Percentiles rank a stretch among this genome's conserved stretches.
Evolutionary conservation across 352 stramenopile genomes (phyloP).

Genomic region (Phytophthora colocasiae): DNA sequence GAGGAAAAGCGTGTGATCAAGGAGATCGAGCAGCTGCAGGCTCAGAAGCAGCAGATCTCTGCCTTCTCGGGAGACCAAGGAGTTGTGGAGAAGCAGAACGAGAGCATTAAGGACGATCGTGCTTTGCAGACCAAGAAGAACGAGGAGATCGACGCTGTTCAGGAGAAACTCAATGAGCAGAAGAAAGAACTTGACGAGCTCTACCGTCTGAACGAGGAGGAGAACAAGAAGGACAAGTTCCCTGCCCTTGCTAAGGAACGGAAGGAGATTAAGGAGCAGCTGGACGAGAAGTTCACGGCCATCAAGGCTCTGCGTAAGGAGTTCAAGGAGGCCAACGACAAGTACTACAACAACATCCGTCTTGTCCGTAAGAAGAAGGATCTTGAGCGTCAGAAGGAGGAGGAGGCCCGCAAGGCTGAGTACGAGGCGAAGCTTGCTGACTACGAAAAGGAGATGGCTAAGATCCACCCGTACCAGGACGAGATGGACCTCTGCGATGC

Average conservation of each 20-base stretch:
- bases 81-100: slow-evolving; percentile 82
- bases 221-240: slow-evolving; percentile 90
- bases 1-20: slow-evolving; percentile 98
- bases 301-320: slow-evolving; percentile 90
- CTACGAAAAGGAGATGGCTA: slow-evolving; percentile 96
- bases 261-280: slow-evolving; percentile 92
- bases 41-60: slow-evolving; percentile 90
- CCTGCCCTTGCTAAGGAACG: slow-evolving; percentile 85
- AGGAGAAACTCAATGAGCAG: slow-evolving; percentile 93
- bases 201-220: slow-evolving; percentile 89
- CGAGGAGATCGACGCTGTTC: slow-evolving; percentile 94
- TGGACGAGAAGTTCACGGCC: slow-evolving; percentile 88
- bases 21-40: slow-evolving; percentile 94
- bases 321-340: slow-evolving; percentile 95
- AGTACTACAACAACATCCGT: slow-evolving; percentile 93
- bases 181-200: slow-evolving; percentile 91
- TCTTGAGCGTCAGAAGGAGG: slow-evolving; percentile 82
- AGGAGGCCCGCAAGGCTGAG: slow-evolving; percentile 80
- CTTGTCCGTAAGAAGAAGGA: slow-evolving; percentile 89
- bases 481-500: slow-evolving; percentile 97
- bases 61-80: slow-evolving; percentile 86
- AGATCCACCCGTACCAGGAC: slow-evolving; percentile 97
- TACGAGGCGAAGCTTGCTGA: slow-evolving; percentile 96
- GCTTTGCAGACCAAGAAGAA: slow-evolving; percentile 91
- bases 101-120: slow-evolving; percentile 80